Base-by-base conservation (phyloP, 768 basidiomycete species). In the Boletus huronensis region DNA sequence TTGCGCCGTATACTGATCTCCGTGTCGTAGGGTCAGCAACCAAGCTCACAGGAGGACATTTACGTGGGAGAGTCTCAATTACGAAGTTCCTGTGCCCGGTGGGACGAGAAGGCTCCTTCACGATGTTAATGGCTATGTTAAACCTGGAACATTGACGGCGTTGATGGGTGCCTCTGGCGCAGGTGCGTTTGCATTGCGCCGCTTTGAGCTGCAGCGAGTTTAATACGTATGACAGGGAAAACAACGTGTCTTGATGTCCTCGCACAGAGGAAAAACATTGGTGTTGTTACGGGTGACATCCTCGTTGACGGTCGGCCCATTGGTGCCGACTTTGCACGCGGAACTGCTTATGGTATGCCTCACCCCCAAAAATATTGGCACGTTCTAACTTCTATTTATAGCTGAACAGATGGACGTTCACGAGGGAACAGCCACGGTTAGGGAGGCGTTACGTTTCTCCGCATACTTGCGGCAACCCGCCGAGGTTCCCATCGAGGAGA, bases 341-440 rank as follows among this genome's bases (percentile, higher is more conserved):
- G 86, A 54, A 92, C 88, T 26, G 91, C 89, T 9, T 93, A 92
- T 68, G 88, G 85, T 79, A 71, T 49, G 70, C 69, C 58, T 17
- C 29, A 3, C 48, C 67, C 61, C 49, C 26, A 64, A 63, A 8
- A 52, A 56, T 53, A 52, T 63, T 43, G 54, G 59, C 34, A 48
- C 57, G 6, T 60, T 61, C 57, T 71, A 53, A 58, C 39, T 60
- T 65, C 23, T 65, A 66, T 67, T 8, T 34, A 48, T 44, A 85
- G 81, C 82, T 16, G 89, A 94, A 62, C 93, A 96, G 72, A 85
- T 86, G 82, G 90, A 92, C 60, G 82, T 88, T 6, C 92, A 94
- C 66, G 87, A 91, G 68, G 85, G 82, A 38, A 90, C 89, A 25
- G 78, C 85, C 16, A 87, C 93, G 6, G 88, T 93, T 49, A 83